Conservation (phyloP, 108 stramenopile species). For the Aurantiochytrium sp. region DNA sequence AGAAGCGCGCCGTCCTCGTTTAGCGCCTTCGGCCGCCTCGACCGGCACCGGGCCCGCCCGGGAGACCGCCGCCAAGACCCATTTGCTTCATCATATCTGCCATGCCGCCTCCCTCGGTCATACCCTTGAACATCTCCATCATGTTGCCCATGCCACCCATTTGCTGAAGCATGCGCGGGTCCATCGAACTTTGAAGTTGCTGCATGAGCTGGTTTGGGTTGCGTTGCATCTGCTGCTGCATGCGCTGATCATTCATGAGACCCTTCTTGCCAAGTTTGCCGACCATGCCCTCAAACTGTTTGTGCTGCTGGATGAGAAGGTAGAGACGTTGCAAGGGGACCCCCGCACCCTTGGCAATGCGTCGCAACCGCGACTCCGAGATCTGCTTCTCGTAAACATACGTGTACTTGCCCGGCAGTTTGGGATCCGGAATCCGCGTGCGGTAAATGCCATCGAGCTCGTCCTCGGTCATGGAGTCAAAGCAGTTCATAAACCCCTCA, state of each 20-base stretch:
- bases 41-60: neutral
- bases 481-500: conserved; percentile 86
- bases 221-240: conserved; percentile 67
- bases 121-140: conserved; percentile 5
- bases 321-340: conserved; percentile 66
- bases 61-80: neutral
- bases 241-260: conserved; percentile 67
- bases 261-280: conserved; percentile 82
- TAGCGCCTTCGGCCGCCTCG: neutral
- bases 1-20: neutral
- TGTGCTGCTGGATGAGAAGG: conserved; percentile 70
- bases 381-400: conserved; percentile 11
- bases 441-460: conserved; percentile 78
- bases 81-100: neutral
- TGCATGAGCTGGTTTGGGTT: conserved; percentile 69
- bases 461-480: conserved; percentile 88
- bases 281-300: conserved; percentile 80
- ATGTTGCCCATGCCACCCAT: conserved; percentile 57
- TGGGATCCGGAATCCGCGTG: neutral
- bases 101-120: conserved; percentile 15
- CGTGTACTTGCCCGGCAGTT: neutral
- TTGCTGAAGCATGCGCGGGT: conserved; percentile 69
- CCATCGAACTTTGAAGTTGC: conserved; percentile 65
- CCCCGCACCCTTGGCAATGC: conserved; percentile 84
- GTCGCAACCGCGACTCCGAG: conserved; percentile 39